Conservation (phyloP, 176 grass and related monocot species). For the Rhynchospora tenuis region DNA sequence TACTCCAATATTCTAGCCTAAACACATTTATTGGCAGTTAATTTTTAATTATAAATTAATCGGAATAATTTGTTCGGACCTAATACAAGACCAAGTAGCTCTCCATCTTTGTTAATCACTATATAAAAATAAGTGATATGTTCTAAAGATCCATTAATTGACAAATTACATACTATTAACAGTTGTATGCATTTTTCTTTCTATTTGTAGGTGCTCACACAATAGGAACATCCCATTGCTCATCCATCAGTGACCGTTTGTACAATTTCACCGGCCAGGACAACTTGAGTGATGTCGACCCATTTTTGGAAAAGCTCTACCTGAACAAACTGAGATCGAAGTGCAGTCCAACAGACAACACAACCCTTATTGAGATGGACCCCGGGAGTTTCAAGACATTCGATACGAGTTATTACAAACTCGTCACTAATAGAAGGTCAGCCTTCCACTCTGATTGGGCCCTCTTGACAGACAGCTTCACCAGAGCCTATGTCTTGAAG, state of each 20-base stretch:
- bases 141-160: no score
- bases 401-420: constrained; percentile 63
- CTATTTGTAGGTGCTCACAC: constrained; percentile 42
- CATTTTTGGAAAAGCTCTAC: constrained; percentile 48
- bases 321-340: constrained; percentile 28
- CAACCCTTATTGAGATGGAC: constrained; percentile 66
- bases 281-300: constrained; percentile 32
- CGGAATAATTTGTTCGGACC: no score
- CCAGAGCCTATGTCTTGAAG: constrained; percentile 47
- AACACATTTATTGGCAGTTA: no score
- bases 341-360: constrained; percentile 36
- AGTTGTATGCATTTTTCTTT: not conserved
- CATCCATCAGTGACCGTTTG: constrained; percentile 30
- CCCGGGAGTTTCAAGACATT: constrained; percentile 68
- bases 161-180: not conserved
- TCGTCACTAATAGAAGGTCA: constrained; percentile 32
- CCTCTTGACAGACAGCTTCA: constrained; percentile 37
- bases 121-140: no score
- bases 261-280: constrained; percentile 51
- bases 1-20: no score
- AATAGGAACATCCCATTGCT: constrained; percentile 53
- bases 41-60: no score
- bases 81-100: no score
- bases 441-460: constrained; percentile 75
- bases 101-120: no score